Percentiles rank a stretch among this genome's conserved stretches.
phyloP scores from a whole-genome alignment of 2,329 filamentous ascomycete species.

The Amauroascus verrucosus region DNA sequence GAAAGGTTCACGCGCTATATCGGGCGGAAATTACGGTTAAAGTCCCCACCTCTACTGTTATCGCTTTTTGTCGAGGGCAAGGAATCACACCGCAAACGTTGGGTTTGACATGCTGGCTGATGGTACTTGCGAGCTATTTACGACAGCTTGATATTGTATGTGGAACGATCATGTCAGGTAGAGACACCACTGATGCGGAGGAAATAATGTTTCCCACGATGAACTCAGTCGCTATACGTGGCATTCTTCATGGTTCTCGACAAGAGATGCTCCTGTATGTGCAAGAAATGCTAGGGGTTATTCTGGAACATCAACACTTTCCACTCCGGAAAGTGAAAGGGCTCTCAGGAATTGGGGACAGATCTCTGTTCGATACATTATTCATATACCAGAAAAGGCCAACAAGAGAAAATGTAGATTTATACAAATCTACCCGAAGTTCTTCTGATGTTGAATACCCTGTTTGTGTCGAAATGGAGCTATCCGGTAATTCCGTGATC shows the following conservation, averaged over 20 bases:
- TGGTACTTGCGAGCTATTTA: slow-evolving; percentile 55
- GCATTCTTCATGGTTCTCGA: slow-evolving; percentile 59
- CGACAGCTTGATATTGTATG: slow-evolving; percentile 65
- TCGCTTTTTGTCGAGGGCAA: slow-evolving; percentile 53
- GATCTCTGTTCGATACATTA: slow-evolving; percentile 51
- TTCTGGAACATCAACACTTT: slow-evolving; percentile 64
- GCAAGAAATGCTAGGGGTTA: slow-evolving; percentile 57
- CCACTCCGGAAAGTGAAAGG: slow-evolving; percentile 61
- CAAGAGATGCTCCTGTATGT: slow-evolving; percentile 59
- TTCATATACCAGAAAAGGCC: slow-evolving; percentile 56
- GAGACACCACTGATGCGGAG: slow-evolving; percentile 61
- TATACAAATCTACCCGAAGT: slow-evolving; percentile 56
- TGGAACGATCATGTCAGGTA: slow-evolving; percentile 71
- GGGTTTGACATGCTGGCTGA: slow-evolving; percentile 65
- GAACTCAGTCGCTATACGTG: slow-evolving; percentile 73
- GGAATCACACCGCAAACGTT: slow-evolving; percentile 67
- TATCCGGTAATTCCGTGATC: slow-evolving; percentile 43
- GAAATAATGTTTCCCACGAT: slow-evolving; percentile 74
- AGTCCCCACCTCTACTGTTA: slow-evolving; percentile 36
- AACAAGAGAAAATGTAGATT: slow-evolving; percentile 22
- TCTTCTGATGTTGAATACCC: slow-evolving; percentile 67
- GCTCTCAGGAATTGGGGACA: slow-evolving; percentile 37
- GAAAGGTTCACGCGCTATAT: slow-evolving; percentile 17
- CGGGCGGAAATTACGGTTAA: slow-evolving; percentile 22
- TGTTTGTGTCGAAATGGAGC: slow-evolving; percentile 70